These are phyloP conservation scores for Chloranthus sessilifolius DNA, from an alignment of 164 flowering plant genomes.

Conservation along the genomic window DNA sequence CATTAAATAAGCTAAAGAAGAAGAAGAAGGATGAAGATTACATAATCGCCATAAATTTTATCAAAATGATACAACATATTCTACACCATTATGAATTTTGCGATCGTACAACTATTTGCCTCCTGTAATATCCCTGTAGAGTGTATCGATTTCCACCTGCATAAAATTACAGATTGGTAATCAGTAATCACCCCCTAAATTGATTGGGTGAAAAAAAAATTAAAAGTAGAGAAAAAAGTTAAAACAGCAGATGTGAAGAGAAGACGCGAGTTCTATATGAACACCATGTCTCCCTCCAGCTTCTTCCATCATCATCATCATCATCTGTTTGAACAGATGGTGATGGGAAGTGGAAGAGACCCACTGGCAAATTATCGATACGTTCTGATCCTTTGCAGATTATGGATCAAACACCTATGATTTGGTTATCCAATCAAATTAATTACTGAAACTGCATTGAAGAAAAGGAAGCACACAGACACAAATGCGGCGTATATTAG, in stretches of 20 bases:
- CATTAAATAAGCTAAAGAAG: no score
- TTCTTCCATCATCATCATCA: neutral
- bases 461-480: neutral
- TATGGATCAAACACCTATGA: no score
- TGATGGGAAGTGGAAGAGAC: no score
- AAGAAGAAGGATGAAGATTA: no score
- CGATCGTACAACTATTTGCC: conserved; percentile 8
- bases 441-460: neutral
- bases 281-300: no score
- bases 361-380: no score
- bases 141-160: conserved; percentile 58
- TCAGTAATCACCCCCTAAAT: neutral
- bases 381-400: no score
- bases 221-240: neutral
- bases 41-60: no score
- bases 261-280: neutral
- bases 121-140: conserved; percentile 34
- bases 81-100: no score
- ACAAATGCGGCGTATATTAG: neutral
- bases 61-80: no score
- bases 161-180: neutral
- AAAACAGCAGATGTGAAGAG: neutral
- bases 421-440: no score
- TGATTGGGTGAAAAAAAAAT: neutral
- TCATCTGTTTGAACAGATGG: no score